These are phyloP conservation scores for Colletotrichum sidae DNA, from an alignment of 2,329 filamentous ascomycete genomes.

Conservation along the genomic window DNA sequence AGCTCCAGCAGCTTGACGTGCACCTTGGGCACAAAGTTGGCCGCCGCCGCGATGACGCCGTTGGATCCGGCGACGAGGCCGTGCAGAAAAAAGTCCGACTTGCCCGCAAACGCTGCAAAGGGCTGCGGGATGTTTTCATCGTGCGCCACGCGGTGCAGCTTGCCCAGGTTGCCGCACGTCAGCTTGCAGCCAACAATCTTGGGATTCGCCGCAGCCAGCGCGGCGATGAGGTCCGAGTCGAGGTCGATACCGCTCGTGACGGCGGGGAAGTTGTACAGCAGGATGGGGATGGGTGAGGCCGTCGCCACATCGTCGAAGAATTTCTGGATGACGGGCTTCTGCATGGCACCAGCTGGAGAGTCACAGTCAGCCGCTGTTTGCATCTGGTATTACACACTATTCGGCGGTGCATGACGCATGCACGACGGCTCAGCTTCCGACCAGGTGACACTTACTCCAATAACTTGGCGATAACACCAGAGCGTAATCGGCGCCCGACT, in stretches of 20 bases:
- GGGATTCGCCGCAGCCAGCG: constrained; percentile 58
- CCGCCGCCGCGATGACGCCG: constrained; percentile 54
- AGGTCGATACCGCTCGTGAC: constrained; percentile 77
- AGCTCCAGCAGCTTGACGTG: constrained; percentile 50
- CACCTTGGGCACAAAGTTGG: constrained; percentile 53
- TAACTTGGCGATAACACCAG: constrained; percentile 73
- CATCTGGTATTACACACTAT: no score
- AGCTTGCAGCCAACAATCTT: constrained; percentile 76
- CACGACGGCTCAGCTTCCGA: constrained; percentile 61
- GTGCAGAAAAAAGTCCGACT: constrained; percentile 56
- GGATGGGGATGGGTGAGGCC: constrained; percentile 64
- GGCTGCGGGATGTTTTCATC: constrained; percentile 25
- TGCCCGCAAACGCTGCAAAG: constrained; percentile 52
- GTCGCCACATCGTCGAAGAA: constrained; percentile 70
- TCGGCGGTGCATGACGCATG: constrained; percentile 54
- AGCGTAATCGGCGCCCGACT: constrained; percentile 70
- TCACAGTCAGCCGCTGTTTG: constrained; percentile 60
- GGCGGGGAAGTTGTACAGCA: constrained; percentile 77
- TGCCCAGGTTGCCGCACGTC: constrained; percentile 72
- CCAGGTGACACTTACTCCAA: constrained; percentile 58
- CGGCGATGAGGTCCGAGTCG: constrained; percentile 70
- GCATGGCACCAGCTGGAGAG: constrained; percentile 58
- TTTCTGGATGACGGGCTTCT: constrained; percentile 65
- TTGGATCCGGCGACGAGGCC: constrained; percentile 53
- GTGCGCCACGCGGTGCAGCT: constrained; percentile 61